phyloP scores from a whole-genome alignment of 106 monocot genomes.

The Dendrobium officinale region DNA sequence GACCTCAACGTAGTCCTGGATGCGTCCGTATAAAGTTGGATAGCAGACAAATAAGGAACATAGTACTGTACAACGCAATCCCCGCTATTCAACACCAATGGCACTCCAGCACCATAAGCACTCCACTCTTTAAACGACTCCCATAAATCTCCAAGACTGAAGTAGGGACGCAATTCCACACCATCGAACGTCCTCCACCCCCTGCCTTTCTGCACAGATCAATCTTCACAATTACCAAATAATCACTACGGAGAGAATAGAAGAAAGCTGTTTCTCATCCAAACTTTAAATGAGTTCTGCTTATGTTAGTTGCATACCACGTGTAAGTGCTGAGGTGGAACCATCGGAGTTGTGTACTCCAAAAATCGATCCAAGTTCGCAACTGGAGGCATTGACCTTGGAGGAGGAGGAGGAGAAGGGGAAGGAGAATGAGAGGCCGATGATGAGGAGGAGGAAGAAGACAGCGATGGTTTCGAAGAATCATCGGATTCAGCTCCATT shows the following conservation, averaged over 20 bases:
- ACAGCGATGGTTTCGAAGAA: slow-evolving; percentile 38
- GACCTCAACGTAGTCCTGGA: slow-evolving; percentile 24
- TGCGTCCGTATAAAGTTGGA: slow-evolving; percentile 30
- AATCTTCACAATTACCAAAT: neutral
- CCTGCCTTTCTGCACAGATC: slow-evolving; percentile 29
- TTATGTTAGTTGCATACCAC: slow-evolving; percentile 27
- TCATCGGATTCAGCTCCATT: slow-evolving; percentile 37
- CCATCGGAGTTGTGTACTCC: slow-evolving; percentile 46
- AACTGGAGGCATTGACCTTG: slow-evolving; percentile 15
- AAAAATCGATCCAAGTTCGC: slow-evolving; percentile 61
- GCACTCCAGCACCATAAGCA: slow-evolving; percentile 47
- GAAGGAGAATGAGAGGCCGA: slow-evolving; percentile 12
- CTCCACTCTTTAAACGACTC: slow-evolving; percentile 70
- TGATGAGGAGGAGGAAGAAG: slow-evolving; percentile 31
- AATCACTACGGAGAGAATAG: neutral
- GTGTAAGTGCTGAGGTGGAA: slow-evolving; percentile 28
- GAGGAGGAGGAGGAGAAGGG: slow-evolving; percentile 17
- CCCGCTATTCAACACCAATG: slow-evolving; percentile 28
- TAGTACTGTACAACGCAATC: slow-evolving; percentile 44
- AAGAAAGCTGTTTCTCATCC: neutral
- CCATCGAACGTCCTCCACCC: slow-evolving; percentile 30
- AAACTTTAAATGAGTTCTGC: neutral
- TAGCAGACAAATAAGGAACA: slow-evolving; percentile 45
- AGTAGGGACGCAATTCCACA: slow-evolving; percentile 34
- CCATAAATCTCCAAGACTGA: slow-evolving; percentile 69